Evolutionary conservation across 306 rosid genomes (phyloP).

Genomic region (Carpinus viminea): DNA sequence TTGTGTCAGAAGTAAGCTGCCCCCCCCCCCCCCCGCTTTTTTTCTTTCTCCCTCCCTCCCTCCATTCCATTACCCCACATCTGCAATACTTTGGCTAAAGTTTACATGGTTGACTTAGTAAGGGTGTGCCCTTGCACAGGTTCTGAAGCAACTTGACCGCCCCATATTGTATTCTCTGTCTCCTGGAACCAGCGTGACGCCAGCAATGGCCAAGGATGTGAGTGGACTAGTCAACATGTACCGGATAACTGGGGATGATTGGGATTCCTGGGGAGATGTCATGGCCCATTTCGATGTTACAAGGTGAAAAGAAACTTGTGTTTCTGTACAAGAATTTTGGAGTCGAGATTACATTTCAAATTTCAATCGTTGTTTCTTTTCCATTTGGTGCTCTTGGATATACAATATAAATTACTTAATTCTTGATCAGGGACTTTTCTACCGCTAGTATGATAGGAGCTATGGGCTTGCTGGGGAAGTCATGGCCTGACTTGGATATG

Average conservation of each 20-base stretch:
- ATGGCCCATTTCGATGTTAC: conserved; percentile 68
- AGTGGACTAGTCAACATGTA: conserved; percentile 83
- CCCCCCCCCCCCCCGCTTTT: neutral
- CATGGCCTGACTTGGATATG: conserved; percentile 99
- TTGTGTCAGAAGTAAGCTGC: conserved; percentile 70
- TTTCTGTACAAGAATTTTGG: conserved; percentile 22
- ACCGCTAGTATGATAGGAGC: conserved; percentile 74
- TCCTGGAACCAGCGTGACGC: conserved; percentile 83
- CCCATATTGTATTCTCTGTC: conserved; percentile 80
- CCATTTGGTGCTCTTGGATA: conserved; percentile 15
- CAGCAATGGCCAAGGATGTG: conserved; percentile 72
- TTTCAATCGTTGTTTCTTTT: conserved; percentile 15
- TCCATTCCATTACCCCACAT: neutral
- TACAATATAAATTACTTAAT: conserved; percentile 20
- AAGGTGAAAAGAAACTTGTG: conserved; percentile 48
- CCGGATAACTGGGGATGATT: conserved; percentile 91
- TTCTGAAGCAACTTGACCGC: conserved; percentile 62
- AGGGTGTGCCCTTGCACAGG: conserved; percentile 39
- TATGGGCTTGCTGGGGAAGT: conserved; percentile 70
- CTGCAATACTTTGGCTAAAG: conserved; percentile 10
- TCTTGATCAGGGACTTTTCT: conserved; percentile 66
- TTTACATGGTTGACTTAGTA: conserved; percentile 14
- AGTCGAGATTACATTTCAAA: conserved; percentile 5
- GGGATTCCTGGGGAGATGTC: conserved; percentile 85
- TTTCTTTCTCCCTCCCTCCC: neutral